Evolutionary conservation across 352 stramenopile species (phyloP).

Genomic region (Phytopythium vexans): DNA sequence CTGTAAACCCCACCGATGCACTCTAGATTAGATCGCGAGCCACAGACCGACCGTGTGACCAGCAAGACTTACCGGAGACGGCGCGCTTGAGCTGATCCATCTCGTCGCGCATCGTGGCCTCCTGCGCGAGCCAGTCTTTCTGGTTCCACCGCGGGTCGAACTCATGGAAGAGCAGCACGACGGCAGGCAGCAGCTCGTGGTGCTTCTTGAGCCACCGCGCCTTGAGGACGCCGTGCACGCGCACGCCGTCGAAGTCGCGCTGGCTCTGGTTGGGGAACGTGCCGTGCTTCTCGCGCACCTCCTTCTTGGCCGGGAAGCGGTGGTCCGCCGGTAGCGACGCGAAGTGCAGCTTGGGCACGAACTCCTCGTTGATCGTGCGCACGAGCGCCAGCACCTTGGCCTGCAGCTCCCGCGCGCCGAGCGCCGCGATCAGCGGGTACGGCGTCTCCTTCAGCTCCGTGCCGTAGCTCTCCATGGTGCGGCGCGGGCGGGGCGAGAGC

Average conservation of each 20-base stretch:
- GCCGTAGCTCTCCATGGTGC: slow-evolving; percentile 80
- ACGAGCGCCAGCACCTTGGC: slow-evolving; percentile 63
- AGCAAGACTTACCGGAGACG: slow-evolving; percentile 28
- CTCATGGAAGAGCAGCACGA: slow-evolving; percentile 82
- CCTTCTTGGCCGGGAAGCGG: slow-evolving; percentile 80
- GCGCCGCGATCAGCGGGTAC: slow-evolving; percentile 78
- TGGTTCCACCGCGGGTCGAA: slow-evolving; percentile 76
- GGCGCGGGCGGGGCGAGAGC: background rate
- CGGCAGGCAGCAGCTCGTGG: slow-evolving; percentile 73
- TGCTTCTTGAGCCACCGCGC: slow-evolving; percentile 85
- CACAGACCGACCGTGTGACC: background rate
- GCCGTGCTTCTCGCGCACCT: slow-evolving; percentile 80
- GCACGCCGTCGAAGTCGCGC: slow-evolving; percentile 77
- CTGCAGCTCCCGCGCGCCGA: slow-evolving; percentile 76
- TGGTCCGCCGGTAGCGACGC: slow-evolving; percentile 66
- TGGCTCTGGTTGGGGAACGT: slow-evolving; percentile 84
- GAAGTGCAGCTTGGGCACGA: slow-evolving; percentile 77
- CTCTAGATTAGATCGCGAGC: background rate
- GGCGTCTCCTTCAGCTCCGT: slow-evolving; percentile 85
- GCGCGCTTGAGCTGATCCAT: slow-evolving; percentile 67
- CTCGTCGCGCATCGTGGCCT: slow-evolving; percentile 68
- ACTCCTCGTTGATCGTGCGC: slow-evolving; percentile 78
- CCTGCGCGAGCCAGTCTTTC: slow-evolving; percentile 67
- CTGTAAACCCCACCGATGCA: slow-evolving; percentile 7
- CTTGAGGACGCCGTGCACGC: slow-evolving; percentile 72